A percentile compares a stretch with the other conserved stretches of the same genome.
Conservation (phyloP, 2,329 filamentous ascomycete species). For the Dactylellina haptotyla region DNA sequence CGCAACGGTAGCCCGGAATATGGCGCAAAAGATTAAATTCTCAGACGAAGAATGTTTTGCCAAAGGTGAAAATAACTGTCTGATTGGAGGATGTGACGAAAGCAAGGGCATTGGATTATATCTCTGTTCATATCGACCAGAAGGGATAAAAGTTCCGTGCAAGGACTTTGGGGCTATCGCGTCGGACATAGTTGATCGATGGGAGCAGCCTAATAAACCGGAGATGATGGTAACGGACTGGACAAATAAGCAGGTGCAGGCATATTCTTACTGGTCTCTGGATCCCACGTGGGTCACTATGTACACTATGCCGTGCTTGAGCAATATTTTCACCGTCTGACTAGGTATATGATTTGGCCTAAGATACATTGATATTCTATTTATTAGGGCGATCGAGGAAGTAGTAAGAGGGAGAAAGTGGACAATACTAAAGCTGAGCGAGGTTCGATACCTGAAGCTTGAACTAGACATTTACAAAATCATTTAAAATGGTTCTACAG, state of each 20-base stretch:
- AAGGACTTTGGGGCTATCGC: background rate
- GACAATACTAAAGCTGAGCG: too few relatives aligned
- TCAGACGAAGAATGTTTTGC: background rate
- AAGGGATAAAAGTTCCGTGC: slow-evolving; percentile 10
- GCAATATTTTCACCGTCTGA: background rate
- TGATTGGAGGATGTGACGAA: slow-evolving; percentile 11
- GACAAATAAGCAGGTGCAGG: slow-evolving; percentile 21
- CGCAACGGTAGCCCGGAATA: background rate
- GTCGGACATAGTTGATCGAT: slow-evolving; percentile 8
- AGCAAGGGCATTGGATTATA: slow-evolving; percentile 10
- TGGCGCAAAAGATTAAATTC: background rate
- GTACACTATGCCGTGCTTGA: slow-evolving; percentile 30
- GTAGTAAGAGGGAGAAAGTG: too few relatives aligned
- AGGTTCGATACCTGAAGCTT: too few relatives aligned
- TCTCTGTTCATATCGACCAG: slow-evolving; percentile 23
- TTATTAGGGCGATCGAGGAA: too few relatives aligned
- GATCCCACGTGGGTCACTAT: slow-evolving; percentile 29
- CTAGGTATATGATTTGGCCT: too few relatives aligned
- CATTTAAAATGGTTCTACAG: too few relatives aligned
- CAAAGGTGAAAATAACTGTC: slow-evolving; percentile 5
- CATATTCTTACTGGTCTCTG: slow-evolving; percentile 32
- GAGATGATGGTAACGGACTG: slow-evolving; percentile 11
- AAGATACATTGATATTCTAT: background rate
- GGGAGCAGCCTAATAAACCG: background rate
- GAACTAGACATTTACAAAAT: too few relatives aligned